Percentiles rank a stretch among this genome's conserved stretches.
Evolutionary conservation across 768 basidiomycete species (phyloP).

Genomic region (Mycena metata): DNA sequence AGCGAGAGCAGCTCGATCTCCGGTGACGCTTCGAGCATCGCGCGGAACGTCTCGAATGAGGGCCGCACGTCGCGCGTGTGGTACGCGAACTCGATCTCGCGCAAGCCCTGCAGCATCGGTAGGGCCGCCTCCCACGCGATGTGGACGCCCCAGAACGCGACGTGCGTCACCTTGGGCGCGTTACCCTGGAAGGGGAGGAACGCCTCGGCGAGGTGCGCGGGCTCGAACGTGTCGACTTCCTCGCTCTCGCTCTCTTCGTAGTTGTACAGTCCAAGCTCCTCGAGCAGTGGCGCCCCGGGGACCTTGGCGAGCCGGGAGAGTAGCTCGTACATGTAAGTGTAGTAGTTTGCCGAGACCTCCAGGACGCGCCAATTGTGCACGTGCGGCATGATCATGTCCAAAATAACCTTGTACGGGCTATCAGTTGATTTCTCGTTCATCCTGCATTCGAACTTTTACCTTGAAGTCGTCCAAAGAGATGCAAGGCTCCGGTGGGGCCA

Average conservation of each 20-base stretch:
- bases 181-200: conserved; percentile 67
- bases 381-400: conserved; percentile 65
- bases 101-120: conserved; percentile 59
- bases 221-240: conserved; percentile 53
- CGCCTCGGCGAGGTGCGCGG: conserved; percentile 54
- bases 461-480: conserved; percentile 51
- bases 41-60: conserved; percentile 63
- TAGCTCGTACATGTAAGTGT: conserved; percentile 61
- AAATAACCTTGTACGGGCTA: conserved; percentile 39
- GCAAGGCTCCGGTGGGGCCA: conserved; percentile 34
- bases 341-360: conserved; percentile 60
- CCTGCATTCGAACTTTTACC: too few relatives aligned
- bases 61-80: conserved; percentile 76
- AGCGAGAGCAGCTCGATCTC: conserved; percentile 67
- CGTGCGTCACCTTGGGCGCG: conserved; percentile 63
- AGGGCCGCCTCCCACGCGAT: conserved; percentile 71
- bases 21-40: conserved; percentile 67
- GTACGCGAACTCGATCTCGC: conserved; percentile 70
- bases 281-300: conserved; percentile 66
- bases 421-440: too few relatives aligned
- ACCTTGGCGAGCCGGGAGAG: conserved; percentile 59
- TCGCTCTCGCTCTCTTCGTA: conserved; percentile 59
- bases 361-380: conserved; percentile 67
- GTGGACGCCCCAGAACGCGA: conserved; percentile 78
- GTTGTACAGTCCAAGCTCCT: conserved; percentile 67